Evolutionary conservation across 2,329 filamentous ascomycete genomes (phyloP), one percentile per base, ranked within the genome.

Genomic region (Aspergillus ruber): DNA sequence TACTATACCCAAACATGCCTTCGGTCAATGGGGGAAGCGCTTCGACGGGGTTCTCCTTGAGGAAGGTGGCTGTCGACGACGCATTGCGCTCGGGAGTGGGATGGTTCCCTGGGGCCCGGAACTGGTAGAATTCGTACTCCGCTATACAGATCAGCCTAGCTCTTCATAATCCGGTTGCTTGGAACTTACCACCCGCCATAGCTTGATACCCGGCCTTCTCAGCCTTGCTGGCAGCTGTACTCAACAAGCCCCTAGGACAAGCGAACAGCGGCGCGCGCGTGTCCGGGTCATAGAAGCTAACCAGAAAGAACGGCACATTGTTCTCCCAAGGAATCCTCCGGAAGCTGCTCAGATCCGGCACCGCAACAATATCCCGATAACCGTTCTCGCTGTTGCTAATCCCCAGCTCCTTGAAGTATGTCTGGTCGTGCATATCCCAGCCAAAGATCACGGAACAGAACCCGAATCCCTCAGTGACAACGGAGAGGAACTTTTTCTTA

Each of bases 391-490:
- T 86, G 72, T 95, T 95, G 71, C 88, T 93, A 67, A 95, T 85
- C 61, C 81, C 80, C 54, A 95, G 80, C 71, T 95, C 90, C 58
- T 79, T 82, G 66, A 88, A 84, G 68, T 95, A 96, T 9, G 88
- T 94, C 73, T 83, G 78, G 63, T 96, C 90, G 69, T 96, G 90
- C 88, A 95, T 95, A 70, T 96, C 90, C 90, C 90, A 95, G 65
- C 90, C 90, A 61, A 95, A 95, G 55, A 95, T 83, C 56, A 95
- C 89, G 17, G 87, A 93, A 75, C 90, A 95, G 76, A 95, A 95
- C 46, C 90, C 90, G 59, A 95, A 95, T 44, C 90, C 90, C 40
- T 82, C 79, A 38, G 80, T 70, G n/a, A 84, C 85, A 45, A 95
- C 80, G 25, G 86, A 88, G 33, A 95, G 74, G 69, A 96, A 95